Evolutionary conservation across 2,329 filamentous ascomycete genomes (phyloP).

Genomic region (Fusarium foetens): DNA sequence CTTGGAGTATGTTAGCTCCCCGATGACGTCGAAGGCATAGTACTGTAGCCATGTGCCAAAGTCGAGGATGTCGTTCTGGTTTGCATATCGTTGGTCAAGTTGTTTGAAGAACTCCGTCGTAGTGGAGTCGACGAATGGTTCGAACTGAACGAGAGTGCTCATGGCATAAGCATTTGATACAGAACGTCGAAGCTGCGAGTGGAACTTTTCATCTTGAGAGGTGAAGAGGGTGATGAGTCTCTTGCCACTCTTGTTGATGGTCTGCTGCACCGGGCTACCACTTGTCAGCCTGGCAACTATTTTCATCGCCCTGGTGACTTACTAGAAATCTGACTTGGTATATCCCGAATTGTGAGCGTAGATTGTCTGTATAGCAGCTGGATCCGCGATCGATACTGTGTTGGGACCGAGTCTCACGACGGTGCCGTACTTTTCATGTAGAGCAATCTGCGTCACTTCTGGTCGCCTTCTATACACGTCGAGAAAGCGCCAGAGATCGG

Average conservation of each 20-base stretch:
- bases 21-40: constrained; percentile 37
- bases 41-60: constrained; percentile 33
- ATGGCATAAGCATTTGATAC: constrained; percentile 7
- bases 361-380: constrained; percentile 7
- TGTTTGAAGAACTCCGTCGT: neutral
- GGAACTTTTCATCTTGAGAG: constrained; percentile 5
- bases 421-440: constrained; percentile 15
- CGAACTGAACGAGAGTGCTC: constrained; percentile 6
- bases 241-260: neutral
- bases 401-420: constrained; percentile 22
- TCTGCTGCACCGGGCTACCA: constrained; percentile 3
- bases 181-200: neutral
- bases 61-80: neutral
- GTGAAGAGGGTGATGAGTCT: constrained; percentile 6
- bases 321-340: constrained; percentile 8
- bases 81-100: neutral
- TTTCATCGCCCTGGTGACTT: neutral
- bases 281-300: neutral
- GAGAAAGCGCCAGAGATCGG: constrained; percentile 20
- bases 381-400: constrained; percentile 5
- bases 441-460: constrained; percentile 16
- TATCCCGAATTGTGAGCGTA: constrained; percentile 22
- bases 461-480: constrained; percentile 20
- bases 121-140: constrained; percentile 1
- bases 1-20: constrained; percentile 20